phyloP scores from a whole-genome alignment of 371 early-diverging fungal genomes.

The Choanephora cucurbitarum region DNA sequence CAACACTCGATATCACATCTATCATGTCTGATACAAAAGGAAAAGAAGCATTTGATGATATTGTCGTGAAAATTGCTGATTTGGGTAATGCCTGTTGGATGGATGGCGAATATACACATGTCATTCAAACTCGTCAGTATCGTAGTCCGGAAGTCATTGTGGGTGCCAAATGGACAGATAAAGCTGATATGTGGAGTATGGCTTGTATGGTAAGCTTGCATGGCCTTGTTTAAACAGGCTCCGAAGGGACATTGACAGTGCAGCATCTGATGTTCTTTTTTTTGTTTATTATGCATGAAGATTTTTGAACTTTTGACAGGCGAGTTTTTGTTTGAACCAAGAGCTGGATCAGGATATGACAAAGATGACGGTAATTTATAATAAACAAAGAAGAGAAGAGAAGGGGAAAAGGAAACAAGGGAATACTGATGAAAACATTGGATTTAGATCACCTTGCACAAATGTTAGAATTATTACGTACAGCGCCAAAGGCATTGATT shows the following conservation, averaged over 20 bases:
- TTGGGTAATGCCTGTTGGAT: slow-evolving; percentile 97
- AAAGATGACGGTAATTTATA: slow-evolving; percentile 82
- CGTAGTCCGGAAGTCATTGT: slow-evolving; percentile 98
- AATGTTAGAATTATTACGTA: slow-evolving; percentile 89
- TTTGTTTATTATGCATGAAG: slow-evolving; percentile 4
- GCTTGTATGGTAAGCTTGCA: slow-evolving; percentile 88
- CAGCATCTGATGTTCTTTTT: background rate
- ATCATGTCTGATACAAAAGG: slow-evolving; percentile 5
- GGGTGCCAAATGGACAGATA: slow-evolving; percentile 86
- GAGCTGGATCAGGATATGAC: slow-evolving; percentile 75
- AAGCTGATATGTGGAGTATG: slow-evolving; percentile 95
- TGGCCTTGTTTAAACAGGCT: no score
- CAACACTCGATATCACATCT: slow-evolving; percentile 33
- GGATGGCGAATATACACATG: slow-evolving; percentile 90
- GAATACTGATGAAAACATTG: no score
- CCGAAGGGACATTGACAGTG: no score
- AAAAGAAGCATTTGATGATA: slow-evolving; percentile 31
- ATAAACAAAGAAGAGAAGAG: no score
- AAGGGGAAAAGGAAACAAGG: no score
- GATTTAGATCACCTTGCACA: slow-evolving; percentile 97
- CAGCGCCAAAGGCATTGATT: slow-evolving; percentile 75
- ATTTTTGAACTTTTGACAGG: slow-evolving; percentile 87
- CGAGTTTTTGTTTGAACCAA: slow-evolving; percentile 94
- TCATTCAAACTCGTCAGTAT: slow-evolving; percentile 98
- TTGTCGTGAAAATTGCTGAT: slow-evolving; percentile 94